Evolutionary conservation across 495 filamentous ascomycete genomes (phyloP).

Genomic region (Cryomyces antarcticus): DNA sequence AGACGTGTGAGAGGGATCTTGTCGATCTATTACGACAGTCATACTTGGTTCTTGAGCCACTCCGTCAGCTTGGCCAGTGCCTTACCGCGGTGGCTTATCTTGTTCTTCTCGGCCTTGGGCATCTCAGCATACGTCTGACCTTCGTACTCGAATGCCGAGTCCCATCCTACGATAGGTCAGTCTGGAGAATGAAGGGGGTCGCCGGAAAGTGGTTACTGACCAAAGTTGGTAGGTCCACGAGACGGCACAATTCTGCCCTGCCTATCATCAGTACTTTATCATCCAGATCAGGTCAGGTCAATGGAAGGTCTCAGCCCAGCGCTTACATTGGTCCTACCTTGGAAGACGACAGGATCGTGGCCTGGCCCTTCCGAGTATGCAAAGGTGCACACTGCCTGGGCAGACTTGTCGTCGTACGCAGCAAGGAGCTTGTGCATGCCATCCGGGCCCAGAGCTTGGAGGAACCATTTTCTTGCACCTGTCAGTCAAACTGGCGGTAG

Average conservation of each 20-base stretch:
- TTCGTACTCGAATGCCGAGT: conserved; percentile 87
- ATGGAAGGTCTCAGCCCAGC: not conserved
- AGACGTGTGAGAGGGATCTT: conserved; percentile 6
- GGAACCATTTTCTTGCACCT: conserved; percentile 68
- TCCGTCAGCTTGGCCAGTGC: conserved; percentile 66
- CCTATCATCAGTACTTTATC: not conserved
- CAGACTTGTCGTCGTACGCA: conserved; percentile 72
- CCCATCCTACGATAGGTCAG: conserved; percentile 43
- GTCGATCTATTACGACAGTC: conserved; percentile 3
- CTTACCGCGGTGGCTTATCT: conserved; percentile 71
- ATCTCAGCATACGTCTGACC: conserved; percentile 96
- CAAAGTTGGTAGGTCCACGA: conserved; percentile 58
- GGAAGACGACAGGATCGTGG: conserved; percentile 69
- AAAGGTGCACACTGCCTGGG: conserved; percentile 91
- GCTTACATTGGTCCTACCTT: conserved; percentile 48
- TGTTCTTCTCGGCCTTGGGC: conserved; percentile 81
- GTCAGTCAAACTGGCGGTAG: not conserved
- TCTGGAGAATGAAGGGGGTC: not conserved
- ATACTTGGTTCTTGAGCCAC: conserved; percentile 40
- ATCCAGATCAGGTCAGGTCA: conserved; percentile 10
- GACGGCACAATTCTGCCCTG: conserved; percentile 58
- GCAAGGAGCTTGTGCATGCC: conserved; percentile 83
- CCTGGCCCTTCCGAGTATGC: conserved; percentile 75
- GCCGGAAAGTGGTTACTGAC: conserved; percentile 27
- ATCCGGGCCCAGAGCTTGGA: conserved; percentile 57